Evolutionary conservation across 176 grass and related monocot genomes (phyloP), one percentile per base, ranked within the genome.

Genomic region (Alloteropsis semialata): DNA sequence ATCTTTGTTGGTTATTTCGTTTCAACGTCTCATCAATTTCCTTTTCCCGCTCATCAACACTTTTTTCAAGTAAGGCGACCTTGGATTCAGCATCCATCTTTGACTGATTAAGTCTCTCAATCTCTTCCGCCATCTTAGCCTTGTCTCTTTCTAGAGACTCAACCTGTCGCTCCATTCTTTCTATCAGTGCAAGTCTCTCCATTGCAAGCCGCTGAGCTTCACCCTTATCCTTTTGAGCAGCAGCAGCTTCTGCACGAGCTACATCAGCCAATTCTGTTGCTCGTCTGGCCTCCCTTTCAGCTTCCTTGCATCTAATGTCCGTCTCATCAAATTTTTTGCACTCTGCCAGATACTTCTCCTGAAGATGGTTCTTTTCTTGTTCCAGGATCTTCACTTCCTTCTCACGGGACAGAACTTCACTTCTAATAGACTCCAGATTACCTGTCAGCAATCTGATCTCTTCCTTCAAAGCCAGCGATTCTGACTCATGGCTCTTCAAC

Each of bases 1-100:
- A 99, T 61, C 96, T 96, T 83, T 96, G 91, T 65, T 93, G 90
- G 30, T 99, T 99, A 70, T 87, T 99, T 51, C 46, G 75, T 73
- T 90, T 81, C 89, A 99, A 39, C 96, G 94, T 94, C 77, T 94
- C 89, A 57, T 95, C 96, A 38, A 99, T 99, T 62, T 99, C 91
- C 41, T 69, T 96, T 76, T 99, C 96, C 73, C 93, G 82, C 81
- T 96, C 91, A 55, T 95, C 91, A 29, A 99, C 93, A 80, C 83
- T 92, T 69, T 81, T 81, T 76, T 99, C 96, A 5, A 96, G 93
- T 76, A 86, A 90, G 25, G 60, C 15, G 10, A 87, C 91, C 89
- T 96, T 99, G 32, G 80, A 86, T 10, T 89, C 16, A 6, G 96
- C 93, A 87, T 99, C 93, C 72, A 64, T 86, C 85, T 99, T 87